Evolutionary conservation across 2,329 filamentous ascomycete genomes (phyloP).

Genomic region (Cercospora sp.): DNA sequence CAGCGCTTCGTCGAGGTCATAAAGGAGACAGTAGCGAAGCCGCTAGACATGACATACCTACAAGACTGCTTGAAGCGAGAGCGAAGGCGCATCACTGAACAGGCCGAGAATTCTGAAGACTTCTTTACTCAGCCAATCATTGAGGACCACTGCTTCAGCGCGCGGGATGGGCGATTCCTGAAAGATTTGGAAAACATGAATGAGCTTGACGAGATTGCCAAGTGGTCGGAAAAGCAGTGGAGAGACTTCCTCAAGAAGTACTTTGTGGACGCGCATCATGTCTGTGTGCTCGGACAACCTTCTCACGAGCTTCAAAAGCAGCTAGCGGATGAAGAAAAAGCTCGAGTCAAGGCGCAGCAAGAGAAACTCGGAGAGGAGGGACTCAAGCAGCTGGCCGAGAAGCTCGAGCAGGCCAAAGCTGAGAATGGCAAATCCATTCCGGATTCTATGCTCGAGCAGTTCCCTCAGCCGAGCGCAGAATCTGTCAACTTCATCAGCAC

Average conservation of each 20-base stretch:
- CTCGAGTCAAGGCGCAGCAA: constrained; percentile 75
- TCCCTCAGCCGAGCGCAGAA: constrained; percentile 79
- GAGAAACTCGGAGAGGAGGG: constrained; percentile 79
- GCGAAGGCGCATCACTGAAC: constrained; percentile 76
- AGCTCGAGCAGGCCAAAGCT: constrained; percentile 78
- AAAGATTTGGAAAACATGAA: constrained; percentile 45
- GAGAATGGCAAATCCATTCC: constrained; percentile 90
- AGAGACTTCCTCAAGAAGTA: constrained; percentile 77
- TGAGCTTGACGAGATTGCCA: constrained; percentile 67
- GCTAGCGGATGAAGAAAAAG: constrained; percentile 78
- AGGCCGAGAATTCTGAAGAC: constrained; percentile 76
- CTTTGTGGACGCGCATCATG: constrained; percentile 80
- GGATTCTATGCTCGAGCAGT: constrained; percentile 73
- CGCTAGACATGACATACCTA: constrained; percentile 87
- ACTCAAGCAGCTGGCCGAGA: constrained; percentile 70
- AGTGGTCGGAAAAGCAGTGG: constrained; percentile 85
- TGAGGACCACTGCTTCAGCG: constrained; percentile 87
- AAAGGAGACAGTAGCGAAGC: constrained; percentile 74
- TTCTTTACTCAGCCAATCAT: constrained; percentile 87
- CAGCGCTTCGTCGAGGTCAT: constrained; percentile 82
- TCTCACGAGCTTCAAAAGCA: constrained; percentile 76
- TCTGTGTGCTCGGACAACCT: constrained; percentile 85
- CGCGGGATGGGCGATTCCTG: constrained; percentile 68
- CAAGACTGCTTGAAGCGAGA: constrained; percentile 82
- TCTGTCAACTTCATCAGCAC: constrained; percentile 95